These are phyloP conservation scores for Novymonas esmeraldas DNA, from an alignment of 208 protist species.

Conservation along the genomic window DNA sequence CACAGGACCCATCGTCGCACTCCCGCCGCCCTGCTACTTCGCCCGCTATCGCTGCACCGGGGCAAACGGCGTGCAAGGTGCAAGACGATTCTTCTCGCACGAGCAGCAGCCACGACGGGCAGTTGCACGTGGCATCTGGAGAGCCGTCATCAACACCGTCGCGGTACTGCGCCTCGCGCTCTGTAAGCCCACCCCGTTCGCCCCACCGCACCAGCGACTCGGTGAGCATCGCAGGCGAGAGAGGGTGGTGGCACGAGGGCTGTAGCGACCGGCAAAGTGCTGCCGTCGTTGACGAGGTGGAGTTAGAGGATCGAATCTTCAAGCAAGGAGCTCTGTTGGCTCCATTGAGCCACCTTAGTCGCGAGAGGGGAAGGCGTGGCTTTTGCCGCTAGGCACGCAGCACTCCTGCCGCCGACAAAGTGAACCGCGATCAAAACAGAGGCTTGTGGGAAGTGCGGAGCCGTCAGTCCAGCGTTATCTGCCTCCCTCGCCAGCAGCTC, in stretches of 20 bases:
- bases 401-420: not conserved
- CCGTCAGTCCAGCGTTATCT: too few species aligned
- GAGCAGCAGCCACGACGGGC: not conserved
- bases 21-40: not conserved
- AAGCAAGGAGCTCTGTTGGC: conserved; percentile 2
- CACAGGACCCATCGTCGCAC: not conserved
- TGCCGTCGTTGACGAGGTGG: not conserved
- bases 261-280: not conserved
- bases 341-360: too few species aligned
- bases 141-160: not conserved
- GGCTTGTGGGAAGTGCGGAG: too few species aligned
- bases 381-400: not conserved
- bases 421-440: not conserved
- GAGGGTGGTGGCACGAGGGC: not conserved
- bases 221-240: not conserved
- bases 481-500: too few species aligned
- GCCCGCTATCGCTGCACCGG: not conserved
- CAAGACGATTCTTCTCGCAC: not conserved
- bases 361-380: too few species aligned
- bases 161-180: not conserved
- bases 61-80: not conserved
- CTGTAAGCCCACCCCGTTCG: not conserved
- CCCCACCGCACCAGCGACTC: not conserved
- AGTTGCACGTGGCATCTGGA: not conserved
- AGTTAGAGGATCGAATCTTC: conserved; percentile 6